A percentile compares a stretch with the other conserved stretches of the same genome.
phyloP scores from a whole-genome alignment of 1,284 basidiomycete species.

The Cutaneotrichosporon spelunceum region DNA sequence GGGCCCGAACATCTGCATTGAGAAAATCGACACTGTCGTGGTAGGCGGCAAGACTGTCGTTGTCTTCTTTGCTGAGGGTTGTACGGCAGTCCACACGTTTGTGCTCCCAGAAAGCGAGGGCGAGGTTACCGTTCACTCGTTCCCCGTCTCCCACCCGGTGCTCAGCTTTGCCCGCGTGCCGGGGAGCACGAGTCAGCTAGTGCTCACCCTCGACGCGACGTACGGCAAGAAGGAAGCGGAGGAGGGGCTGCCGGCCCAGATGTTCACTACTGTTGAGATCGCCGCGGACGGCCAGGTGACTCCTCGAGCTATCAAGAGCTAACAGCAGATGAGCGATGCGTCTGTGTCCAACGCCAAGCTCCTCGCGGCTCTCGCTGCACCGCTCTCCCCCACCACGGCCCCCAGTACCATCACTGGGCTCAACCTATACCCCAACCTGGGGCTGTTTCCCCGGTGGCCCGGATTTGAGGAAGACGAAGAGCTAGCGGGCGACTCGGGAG shows the following conservation, averaged over 20 bases:
- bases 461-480: slow-evolving; percentile 50
- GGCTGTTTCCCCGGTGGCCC: slow-evolving; percentile 48
- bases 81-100: slow-evolving; percentile 43
- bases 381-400: slow-evolving; percentile 11
- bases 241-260: slow-evolving; percentile 4
- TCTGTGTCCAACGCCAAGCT: not conserved
- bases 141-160: slow-evolving; percentile 40
- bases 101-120: slow-evolving; percentile 23
- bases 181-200: slow-evolving; percentile 21
- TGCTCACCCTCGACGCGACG: slow-evolving; percentile 46
- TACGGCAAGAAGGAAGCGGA: slow-evolving; percentile 36
- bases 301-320: not conserved
- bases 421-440: slow-evolving; percentile 41
- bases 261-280: slow-evolving; percentile 20
- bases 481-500: slow-evolving; percentile 17
- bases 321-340: not conserved
- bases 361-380: not conserved
- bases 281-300: slow-evolving; percentile 24
- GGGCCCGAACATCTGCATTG: slow-evolving; percentile 47
- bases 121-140: slow-evolving; percentile 27
- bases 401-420: slow-evolving; percentile 17
- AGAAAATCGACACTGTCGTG: slow-evolving; percentile 35
- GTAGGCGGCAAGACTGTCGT: slow-evolving; percentile 35
- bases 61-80: slow-evolving; percentile 50
- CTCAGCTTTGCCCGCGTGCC: slow-evolving; percentile 42